These are phyloP conservation scores for Gnomoniopsis smithogilvyi DNA, from an alignment of 2,329 filamentous ascomycete species.

Conservation along the genomic window DNA sequence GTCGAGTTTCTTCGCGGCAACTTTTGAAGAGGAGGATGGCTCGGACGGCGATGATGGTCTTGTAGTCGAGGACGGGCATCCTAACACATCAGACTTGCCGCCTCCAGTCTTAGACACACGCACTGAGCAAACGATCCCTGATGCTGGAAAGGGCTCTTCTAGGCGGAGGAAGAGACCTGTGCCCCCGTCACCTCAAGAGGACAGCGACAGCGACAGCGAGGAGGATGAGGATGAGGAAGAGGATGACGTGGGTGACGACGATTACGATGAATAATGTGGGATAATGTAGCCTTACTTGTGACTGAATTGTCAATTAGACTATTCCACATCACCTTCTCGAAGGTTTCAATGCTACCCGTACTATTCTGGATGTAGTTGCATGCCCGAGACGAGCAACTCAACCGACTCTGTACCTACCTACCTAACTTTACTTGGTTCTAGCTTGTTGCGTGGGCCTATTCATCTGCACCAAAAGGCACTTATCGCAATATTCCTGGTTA, in stretches of 20 bases:
- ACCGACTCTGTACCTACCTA: too few relatives aligned
- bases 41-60: constrained; percentile 31
- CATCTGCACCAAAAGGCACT: too few relatives aligned
- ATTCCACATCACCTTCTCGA: too few relatives aligned
- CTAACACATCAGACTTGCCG: constrained; percentile 23
- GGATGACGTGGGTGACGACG: constrained; percentile 14
- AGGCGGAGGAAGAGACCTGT: constrained; percentile 13
- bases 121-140: background rate
- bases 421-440: too few relatives aligned
- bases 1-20: constrained; percentile 47
- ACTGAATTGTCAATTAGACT: background rate
- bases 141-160: background rate
- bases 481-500: too few relatives aligned
- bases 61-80: constrained; percentile 29
- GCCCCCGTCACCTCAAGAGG: constrained; percentile 21
- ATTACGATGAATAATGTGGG: background rate
- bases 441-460: too few relatives aligned
- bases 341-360: too few relatives aligned
- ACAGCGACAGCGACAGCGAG: constrained; percentile 14
- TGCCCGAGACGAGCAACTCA: too few relatives aligned
- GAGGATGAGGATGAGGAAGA: constrained; percentile 21
- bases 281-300: background rate
- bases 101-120: background rate
- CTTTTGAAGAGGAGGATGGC: constrained; percentile 28
- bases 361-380: too few relatives aligned